Base-by-base conservation (phyloP, 1,284 basidiomycete species). In the Naganishia cerealis region DNA sequence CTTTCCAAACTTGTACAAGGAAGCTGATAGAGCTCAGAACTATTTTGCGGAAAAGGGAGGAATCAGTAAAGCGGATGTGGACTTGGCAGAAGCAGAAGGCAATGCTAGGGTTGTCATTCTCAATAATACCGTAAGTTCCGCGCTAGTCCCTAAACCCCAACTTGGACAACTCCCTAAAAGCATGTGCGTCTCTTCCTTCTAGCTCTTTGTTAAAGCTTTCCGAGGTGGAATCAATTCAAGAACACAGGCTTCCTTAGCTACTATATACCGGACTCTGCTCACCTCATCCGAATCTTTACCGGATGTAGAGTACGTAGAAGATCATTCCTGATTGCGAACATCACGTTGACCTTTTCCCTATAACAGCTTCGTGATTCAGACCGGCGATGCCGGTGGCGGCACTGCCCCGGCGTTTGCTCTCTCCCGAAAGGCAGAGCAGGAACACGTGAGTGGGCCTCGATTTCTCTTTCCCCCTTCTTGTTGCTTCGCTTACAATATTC, bases 141-240 rank as follows among this genome's bases (percentile, higher is more conserved):
- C 46, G 46, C 46, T 26, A 42, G 53, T 36, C 29, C 9, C 15
- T 24, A 50, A 50, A n/a, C 46, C 46, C 10, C 46, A 8, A 50
- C 39, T 52, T 10, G 54, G 18, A 21, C 18, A 10, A 13, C 21
- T 40, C 16, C 29, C 29, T 38, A n/a, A 43, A 43, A 4, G 26
- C 13, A 24, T 29, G n/a, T 16, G 4, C 26, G 15, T n/a, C 18
- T 10, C 52, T 33, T 16, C 43, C 16, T 16, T 15, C 7, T 58
- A 78, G 76, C 73, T 80, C 16, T 80, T 73, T 69, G 74, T 80
- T 52, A 78, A 76, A 68, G 70, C 68, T 1, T 79, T 74, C 68
- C 69, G 73, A 9, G 73, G 73, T 6, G 74, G 74, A 43, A 66
- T 75, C 70, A 68, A 75, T 59, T 68, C 76, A 40, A 57, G 79